Base-by-base conservation (phyloP, 192 early-diverging fungal species). In the Coemansia sp. region DNA sequence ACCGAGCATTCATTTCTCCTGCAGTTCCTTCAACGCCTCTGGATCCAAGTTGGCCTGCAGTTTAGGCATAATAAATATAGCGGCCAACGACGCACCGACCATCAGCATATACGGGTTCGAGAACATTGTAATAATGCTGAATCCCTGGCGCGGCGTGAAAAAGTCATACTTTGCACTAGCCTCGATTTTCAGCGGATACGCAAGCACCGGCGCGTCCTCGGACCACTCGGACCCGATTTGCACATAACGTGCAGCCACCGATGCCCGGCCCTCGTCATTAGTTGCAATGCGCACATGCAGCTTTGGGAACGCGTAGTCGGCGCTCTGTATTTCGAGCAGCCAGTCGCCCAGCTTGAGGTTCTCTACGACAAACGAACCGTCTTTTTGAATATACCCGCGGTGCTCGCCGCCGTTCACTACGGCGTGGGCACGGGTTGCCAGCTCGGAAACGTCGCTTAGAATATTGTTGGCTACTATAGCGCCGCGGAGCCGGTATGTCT, bases 21-120 rank as follows among this genome's bases (percentile, higher is more conserved):
- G 73, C 54, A 74, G 7, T 47, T 74, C 78, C 55, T 86, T 79
- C 57, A 84, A 47, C 22, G 71, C 68, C 61, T 87, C 86, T 3
- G 83, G 85, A 27, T 88, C 85, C 61, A 89, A 68, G 61, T 82
- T 80, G 1, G 81, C 81, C 65, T 85, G 83, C 51, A 90, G 63
- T 64, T 86, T 85, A 45, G 88, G 88, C 71, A 90, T 37, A 43
- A 85, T 65, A 65, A 88, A 87, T 22, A 90, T 70, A n/a, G 84
- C 61, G 5, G 75, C 37, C 39, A 90, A 66, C 32, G 84, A 84
- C 23, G 78, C 78, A 24, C 83, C 85, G 53, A 84, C 82, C 87
- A 90, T 88, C 55, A 90, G 63, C 63, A 90, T 80, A 69, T 88
- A 88, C 11, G 88, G 88, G 60, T 88, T 90, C 0, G 77, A 71